Conservation (phyloP, 2,329 filamentous ascomycete genomes). For the Phoma sp. region DNA sequence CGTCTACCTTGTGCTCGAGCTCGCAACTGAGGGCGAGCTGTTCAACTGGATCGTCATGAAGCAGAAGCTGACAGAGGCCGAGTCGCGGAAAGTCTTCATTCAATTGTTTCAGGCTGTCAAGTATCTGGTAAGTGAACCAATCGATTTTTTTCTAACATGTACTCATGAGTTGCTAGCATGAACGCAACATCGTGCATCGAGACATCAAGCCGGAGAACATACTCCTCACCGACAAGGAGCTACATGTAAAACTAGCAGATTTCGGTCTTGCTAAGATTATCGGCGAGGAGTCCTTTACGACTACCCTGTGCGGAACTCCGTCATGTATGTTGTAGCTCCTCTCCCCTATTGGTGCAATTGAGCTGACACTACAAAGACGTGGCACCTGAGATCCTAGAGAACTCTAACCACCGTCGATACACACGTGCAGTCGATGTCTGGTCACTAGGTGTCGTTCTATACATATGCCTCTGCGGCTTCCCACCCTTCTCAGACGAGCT, state of each 20-base stretch:
- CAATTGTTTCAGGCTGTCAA: slow-evolving; percentile 95
- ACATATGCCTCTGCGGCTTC: slow-evolving; percentile 96
- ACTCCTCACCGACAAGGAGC: slow-evolving; percentile 80
- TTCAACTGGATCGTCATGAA: slow-evolving; percentile 96
- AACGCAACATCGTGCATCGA: slow-evolving; percentile 94
- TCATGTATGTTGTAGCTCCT: slow-evolving; percentile 65
- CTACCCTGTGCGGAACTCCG: slow-evolving; percentile 94
- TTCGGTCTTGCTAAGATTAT: slow-evolving; percentile 99
- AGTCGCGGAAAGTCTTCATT: slow-evolving; percentile 84
- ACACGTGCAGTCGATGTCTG: slow-evolving; percentile 95
- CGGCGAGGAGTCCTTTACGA: slow-evolving; percentile 97
- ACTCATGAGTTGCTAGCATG: slow-evolving; percentile 70
- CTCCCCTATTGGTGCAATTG: not conserved
- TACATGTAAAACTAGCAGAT: slow-evolving; percentile 91
- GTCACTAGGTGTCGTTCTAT: slow-evolving; percentile 96
- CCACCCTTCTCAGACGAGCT: slow-evolving; percentile 97
- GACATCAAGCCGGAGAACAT: slow-evolving; percentile 99
- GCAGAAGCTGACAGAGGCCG: slow-evolving; percentile 82
- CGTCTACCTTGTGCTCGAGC: slow-evolving; percentile 89
- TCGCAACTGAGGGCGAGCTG: slow-evolving; percentile 90
- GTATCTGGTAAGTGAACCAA: slow-evolving; percentile 74
- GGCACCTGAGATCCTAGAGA: slow-evolving; percentile 91
- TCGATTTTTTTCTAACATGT: not conserved
- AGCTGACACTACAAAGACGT: slow-evolving; percentile 66
- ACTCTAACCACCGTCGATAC: slow-evolving; percentile 82